phyloP scores from a whole-genome alignment of 2,329 filamentous ascomycete genomes.

The Clonostachys rosea region DNA sequence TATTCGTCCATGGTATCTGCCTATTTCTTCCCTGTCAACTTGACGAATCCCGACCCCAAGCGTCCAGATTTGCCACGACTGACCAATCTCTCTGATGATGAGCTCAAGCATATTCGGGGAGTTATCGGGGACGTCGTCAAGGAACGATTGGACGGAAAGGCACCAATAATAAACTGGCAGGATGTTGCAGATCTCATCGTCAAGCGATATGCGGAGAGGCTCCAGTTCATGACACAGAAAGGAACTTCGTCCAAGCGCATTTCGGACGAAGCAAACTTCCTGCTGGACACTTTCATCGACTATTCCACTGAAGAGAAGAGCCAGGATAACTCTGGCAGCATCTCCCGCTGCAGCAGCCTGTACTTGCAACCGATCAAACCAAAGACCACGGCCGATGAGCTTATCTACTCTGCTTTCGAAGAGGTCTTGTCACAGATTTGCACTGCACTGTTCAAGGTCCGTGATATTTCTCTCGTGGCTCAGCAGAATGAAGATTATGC shows the following conservation, averaged over 20 bases:
- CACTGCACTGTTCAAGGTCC: neutral
- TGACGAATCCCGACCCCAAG: conserved; percentile 31
- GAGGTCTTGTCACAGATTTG: neutral
- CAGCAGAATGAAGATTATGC: neutral
- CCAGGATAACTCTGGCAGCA: conserved; percentile 12
- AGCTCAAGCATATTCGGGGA: neutral
- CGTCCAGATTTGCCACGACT: conserved; percentile 25
- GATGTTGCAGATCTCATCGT: conserved; percentile 60
- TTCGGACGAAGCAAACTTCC: neutral
- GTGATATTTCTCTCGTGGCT: neutral
- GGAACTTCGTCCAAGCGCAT: conserved; percentile 8
- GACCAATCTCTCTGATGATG: neutral
- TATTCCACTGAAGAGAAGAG: conserved; percentile 25
- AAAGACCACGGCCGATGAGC: neutral
- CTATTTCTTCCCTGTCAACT: conserved; percentile 44
- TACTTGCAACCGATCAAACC: neutral
- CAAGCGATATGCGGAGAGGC: conserved; percentile 51
- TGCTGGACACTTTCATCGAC: conserved; percentile 16
- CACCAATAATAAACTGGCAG: conserved; percentile 57
- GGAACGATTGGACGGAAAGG: neutral
- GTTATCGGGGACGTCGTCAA: conserved; percentile 29
- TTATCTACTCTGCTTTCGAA: neutral
- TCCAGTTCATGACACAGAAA: conserved; percentile 31
- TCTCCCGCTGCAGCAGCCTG: neutral
- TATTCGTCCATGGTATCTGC: conserved; percentile 46